A percentile compares a stretch with the other conserved stretches of the same genome.
Conservation (phyloP, 768 basidiomycete genomes). For the Xanthoconium stramineum region DNA sequence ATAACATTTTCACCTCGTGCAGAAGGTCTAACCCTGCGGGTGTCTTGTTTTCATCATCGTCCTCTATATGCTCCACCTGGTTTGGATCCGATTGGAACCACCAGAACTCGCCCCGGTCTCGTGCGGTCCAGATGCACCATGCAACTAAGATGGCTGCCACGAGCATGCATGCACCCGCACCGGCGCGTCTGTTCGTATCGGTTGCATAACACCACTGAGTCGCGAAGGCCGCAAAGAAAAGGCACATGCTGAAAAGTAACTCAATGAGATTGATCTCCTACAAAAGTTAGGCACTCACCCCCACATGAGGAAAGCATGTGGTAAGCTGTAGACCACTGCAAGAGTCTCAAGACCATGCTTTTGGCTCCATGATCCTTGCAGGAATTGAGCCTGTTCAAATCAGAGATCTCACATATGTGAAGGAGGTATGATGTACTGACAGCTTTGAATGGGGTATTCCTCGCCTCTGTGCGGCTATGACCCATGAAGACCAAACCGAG, state of each 20-base stretch:
- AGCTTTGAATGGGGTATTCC: conserved; percentile 30
- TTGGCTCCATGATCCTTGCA: conserved; percentile 19
- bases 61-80: neutral
- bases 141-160: conserved; percentile 33
- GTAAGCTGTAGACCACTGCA: conserved; percentile 52
- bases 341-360: conserved; percentile 46
- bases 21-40: neutral
- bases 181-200: conserved; percentile 8
- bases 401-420: neutral
- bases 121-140: conserved; percentile 41
- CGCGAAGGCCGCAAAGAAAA: conserved; percentile 27
- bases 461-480: conserved; percentile 35
- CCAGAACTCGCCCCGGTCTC: conserved; percentile 15
- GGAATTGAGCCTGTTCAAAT: conserved; percentile 13
- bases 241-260: conserved; percentile 19
- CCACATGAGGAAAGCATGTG: conserved; percentile 58
- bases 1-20: neutral
- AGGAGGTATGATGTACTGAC: conserved; percentile 26
- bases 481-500: conserved; percentile 42
- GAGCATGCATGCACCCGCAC: conserved; percentile 32
- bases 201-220: conserved; percentile 23
- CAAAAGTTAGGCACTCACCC: conserved; percentile 39
- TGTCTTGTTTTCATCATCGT: neutral
- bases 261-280: neutral
- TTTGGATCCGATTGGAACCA: conserved; percentile 27